Conservation (phyloP, 1,284 basidiomycete species). For the Stygiomarasmius scandens region DNA sequence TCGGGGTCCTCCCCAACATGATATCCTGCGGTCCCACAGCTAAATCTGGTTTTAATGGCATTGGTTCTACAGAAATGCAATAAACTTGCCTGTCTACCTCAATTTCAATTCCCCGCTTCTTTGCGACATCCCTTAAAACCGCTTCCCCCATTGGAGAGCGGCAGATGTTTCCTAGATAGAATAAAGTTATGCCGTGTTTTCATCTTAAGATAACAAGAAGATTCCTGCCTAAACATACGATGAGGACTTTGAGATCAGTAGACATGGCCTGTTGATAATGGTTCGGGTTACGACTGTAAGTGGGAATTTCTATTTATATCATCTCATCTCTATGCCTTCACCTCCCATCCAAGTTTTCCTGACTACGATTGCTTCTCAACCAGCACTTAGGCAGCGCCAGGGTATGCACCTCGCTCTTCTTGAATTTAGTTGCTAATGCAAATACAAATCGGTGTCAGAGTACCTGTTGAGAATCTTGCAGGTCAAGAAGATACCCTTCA, state of each 20-base stretch:
- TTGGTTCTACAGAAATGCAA: not conserved
- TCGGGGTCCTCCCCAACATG: slow-evolving; percentile 77
- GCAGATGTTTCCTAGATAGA: slow-evolving; percentile 68
- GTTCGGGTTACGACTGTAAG: not conserved
- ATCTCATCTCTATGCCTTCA: slow-evolving; percentile 55
- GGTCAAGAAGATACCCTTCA: slow-evolving; percentile 80
- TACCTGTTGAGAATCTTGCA: slow-evolving; percentile 76
- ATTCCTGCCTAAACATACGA: slow-evolving; percentile 65
- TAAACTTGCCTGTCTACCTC: slow-evolving; percentile 54
- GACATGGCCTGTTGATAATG: slow-evolving; percentile 24
- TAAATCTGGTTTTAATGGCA: not conserved
- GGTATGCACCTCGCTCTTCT: slow-evolving; percentile 35
- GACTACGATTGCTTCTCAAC: slow-evolving; percentile 83
- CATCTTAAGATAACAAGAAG: slow-evolving; percentile 3
- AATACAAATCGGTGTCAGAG: slow-evolving; percentile 41
- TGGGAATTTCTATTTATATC: not conserved
- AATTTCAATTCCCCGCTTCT: slow-evolving; percentile 64
- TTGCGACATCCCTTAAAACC: slow-evolving; percentile 63
- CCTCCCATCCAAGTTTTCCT: slow-evolving; percentile 80
- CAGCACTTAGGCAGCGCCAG: slow-evolving; percentile 73
- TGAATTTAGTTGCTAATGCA: not conserved
- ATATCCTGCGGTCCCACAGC: slow-evolving; percentile 58
- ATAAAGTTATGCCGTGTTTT: not conserved
- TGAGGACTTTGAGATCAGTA: slow-evolving; percentile 51
- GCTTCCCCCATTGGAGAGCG: slow-evolving; percentile 83